Evolutionary conservation across 2,329 filamentous ascomycete genomes (phyloP), one percentile per base, ranked within the genome.

Genomic region (Fusarium mangiferae): DNA sequence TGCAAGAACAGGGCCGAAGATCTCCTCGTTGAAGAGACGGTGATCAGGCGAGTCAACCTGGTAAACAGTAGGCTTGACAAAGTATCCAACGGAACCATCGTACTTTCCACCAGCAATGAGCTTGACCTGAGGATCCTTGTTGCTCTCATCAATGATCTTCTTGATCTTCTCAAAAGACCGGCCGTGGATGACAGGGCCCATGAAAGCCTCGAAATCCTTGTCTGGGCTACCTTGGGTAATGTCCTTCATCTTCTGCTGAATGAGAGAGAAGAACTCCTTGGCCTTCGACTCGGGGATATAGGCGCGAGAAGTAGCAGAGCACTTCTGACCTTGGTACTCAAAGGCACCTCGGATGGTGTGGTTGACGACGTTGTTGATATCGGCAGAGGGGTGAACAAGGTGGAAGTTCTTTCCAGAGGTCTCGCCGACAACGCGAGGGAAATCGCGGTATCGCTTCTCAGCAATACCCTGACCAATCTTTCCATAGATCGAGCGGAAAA

Each of bases 331-430:
- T 81, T 96, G 94, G 85, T 92, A 97, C 82, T 97, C 94, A 79
- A 97, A 97, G 2, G 94, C 93, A 39, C 93, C 94, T 51, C 94
- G 93, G 35, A 97, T 90, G 6, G 94, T 96, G 81, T 97, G 92
- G 74, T 93, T 87, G n/a, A 90, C 93, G 5, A 94, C 94, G 78
- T 96, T 96, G 70, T 89, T 85, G 49, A 96, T 84, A 75, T 97
- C 93, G 44, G 94, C 94, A 4, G 90, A 91, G 44, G 87, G 85
- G 84, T 97, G 94, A 24, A 97, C 83, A 39, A 97, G 84, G 82
- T 97, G 94, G 87, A 95, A 97, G 87, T 97, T 97, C 90, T 97
- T 97, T 81, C 94, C 94, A 68, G 94, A 94, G 14, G 94, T 97
- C 87, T 97, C 94, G 65, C 94, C 94, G 5, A 97, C 94, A 67